Conservation (phyloP, 164 flowering plant species). For the Echeveria elegans region DNA sequence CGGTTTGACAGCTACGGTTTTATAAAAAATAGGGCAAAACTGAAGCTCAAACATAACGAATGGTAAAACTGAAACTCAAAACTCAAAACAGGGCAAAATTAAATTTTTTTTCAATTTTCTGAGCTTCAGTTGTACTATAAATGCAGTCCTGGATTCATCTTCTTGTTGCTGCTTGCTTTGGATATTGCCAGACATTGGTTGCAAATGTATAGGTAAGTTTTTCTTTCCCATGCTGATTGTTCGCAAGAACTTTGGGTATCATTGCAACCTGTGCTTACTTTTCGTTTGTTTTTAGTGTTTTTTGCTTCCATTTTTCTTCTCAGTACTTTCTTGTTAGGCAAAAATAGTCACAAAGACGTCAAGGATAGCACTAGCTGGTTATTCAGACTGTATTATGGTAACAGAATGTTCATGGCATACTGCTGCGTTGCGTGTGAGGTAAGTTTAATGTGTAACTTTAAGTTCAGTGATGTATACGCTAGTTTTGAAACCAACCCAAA, state of each 20-base stretch:
- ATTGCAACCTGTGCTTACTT: no score
- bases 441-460: slow-evolving; percentile 33
- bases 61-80: no score
- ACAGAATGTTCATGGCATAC: slow-evolving; percentile 75
- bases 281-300: background rate
- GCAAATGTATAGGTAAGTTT: slow-evolving; percentile 96
- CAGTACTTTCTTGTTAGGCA: slow-evolving; percentile 85
- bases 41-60: no score
- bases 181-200: slow-evolving; percentile 96
- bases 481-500: background rate
- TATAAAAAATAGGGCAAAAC: no score
- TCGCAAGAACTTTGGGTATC: no score
- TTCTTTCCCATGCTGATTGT: no score
- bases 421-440: slow-evolving; percentile 96
- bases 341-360: slow-evolving; percentile 91
- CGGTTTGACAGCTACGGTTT: no score
- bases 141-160: slow-evolving; percentile 74
- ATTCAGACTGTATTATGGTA: slow-evolving; percentile 73
- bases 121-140: no score
- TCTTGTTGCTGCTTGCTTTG: slow-evolving; percentile 73
- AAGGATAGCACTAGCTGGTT: slow-evolving; percentile 91
- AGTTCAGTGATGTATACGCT: no score
- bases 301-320: slow-evolving; percentile 36
- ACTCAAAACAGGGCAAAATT: no score
- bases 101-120: no score